These are phyloP conservation scores for Xylaria curta DNA, from an alignment of 495 filamentous ascomycete genomes.

Conservation along the genomic window DNA sequence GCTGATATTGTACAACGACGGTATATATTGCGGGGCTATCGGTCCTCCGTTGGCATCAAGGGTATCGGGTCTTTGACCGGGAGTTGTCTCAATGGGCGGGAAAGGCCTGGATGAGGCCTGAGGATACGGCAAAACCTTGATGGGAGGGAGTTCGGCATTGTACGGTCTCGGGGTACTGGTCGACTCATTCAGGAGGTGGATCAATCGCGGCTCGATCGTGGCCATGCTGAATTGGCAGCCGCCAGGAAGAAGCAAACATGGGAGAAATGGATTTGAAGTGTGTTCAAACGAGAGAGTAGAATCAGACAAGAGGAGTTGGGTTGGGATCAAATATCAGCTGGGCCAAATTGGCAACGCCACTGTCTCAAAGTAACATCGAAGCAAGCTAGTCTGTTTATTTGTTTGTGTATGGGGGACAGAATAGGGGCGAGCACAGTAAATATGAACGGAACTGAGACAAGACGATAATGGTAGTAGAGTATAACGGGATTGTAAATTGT, in stretches of 20 bases:
- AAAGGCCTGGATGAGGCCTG: slow-evolving; percentile 41
- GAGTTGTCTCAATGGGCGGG: slow-evolving; percentile 54
- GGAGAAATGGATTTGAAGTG: slow-evolving; percentile 32
- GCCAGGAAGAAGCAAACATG: slow-evolving; percentile 37
- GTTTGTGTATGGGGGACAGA: neutral
- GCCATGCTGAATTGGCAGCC: slow-evolving; percentile 53
- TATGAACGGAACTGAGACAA: neutral
- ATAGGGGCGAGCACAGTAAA: neutral
- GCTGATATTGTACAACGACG: slow-evolving; percentile 43
- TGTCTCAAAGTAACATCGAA: slow-evolving; percentile 21
- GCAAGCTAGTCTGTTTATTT: neutral
- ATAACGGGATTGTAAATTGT: neutral
- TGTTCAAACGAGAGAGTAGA: slow-evolving; percentile 32
- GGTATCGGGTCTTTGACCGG: slow-evolving; percentile 45
- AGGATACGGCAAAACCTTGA: slow-evolving; percentile 48
- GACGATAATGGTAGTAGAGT: neutral
- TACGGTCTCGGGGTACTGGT: slow-evolving; percentile 43
- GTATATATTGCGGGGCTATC: slow-evolving; percentile 42
- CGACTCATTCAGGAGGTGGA: slow-evolving; percentile 61
- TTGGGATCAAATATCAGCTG: slow-evolving; percentile 1
- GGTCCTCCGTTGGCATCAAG: slow-evolving; percentile 34
- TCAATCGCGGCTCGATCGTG: slow-evolving; percentile 65
- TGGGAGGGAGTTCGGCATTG: slow-evolving; percentile 53
- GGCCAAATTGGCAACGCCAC: slow-evolving; percentile 8
- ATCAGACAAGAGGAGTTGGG: neutral